These are phyloP conservation scores for Cladosporium sp. DNA, from an alignment of 2,329 filamentous ascomycete species.

Conservation along the genomic window DNA sequence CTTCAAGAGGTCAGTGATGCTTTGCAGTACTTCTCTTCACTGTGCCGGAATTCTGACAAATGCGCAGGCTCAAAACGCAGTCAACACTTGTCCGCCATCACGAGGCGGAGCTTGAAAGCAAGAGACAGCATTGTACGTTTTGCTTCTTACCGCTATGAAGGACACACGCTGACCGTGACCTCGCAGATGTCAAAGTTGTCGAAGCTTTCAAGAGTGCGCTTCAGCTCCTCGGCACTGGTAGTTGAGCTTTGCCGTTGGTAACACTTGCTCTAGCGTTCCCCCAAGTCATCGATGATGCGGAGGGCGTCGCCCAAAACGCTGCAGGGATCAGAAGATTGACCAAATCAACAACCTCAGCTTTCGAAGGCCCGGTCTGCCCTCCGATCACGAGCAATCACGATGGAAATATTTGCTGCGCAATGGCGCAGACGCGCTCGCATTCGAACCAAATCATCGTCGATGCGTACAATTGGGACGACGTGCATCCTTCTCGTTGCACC, in stretches of 20 bases:
- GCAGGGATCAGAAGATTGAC: too few species aligned
- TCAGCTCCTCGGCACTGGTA: slow-evolving; percentile 32
- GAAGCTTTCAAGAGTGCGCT: slow-evolving; percentile 46
- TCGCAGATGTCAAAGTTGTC: slow-evolving; percentile 40
- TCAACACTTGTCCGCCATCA: slow-evolving; percentile 56
- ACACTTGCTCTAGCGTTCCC: slow-evolving; percentile 83
- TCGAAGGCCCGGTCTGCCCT: background rate
- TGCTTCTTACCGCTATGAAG: background rate
- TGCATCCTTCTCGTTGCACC: slow-evolving; percentile 11
- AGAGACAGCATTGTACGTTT: slow-evolving; percentile 71
- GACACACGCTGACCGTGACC: slow-evolving; percentile 18
- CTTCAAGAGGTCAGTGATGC: slow-evolving; percentile 57
- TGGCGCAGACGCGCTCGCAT: too few species aligned
- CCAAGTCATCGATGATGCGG: slow-evolving; percentile 32
- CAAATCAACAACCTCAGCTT: too few species aligned
- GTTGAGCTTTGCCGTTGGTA: slow-evolving; percentile 49
- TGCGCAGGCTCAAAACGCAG: slow-evolving; percentile 65
- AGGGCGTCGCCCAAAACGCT: background rate
- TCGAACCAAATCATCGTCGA: background rate
- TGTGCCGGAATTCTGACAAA: slow-evolving; percentile 2
- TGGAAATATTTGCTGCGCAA: background rate
- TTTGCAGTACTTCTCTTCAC: background rate
- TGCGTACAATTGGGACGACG: slow-evolving; percentile 11
- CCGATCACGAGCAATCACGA: background rate
- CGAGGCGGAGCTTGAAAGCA: slow-evolving; percentile 36